A percentile compares a stretch with the other conserved stretches of the same genome.
Conservation (phyloP, 495 filamentous ascomycete genomes). For the Haplographium delicatum region DNA sequence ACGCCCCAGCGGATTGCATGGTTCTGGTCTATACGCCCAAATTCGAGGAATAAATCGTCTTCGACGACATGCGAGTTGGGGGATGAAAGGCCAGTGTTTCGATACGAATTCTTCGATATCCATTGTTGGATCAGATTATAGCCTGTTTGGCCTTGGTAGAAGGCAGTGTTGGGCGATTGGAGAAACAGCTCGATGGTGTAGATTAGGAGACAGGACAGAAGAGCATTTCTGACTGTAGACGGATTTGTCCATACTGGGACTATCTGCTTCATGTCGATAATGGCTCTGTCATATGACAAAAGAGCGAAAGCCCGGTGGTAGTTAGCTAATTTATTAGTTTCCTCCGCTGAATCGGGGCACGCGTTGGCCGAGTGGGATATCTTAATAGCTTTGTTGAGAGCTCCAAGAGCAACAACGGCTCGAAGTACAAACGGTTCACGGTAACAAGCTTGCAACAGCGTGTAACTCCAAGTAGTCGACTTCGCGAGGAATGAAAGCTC, state of each 20-base stretch:
- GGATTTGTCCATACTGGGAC: background rate
- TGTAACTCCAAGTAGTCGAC: conserved; percentile 6
- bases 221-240: background rate
- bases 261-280: conserved; percentile 2
- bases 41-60: conserved; percentile 10
- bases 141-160: conserved; percentile 2
- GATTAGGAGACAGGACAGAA: conserved; percentile 8
- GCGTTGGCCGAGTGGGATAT: background rate
- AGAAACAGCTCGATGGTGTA: conserved; percentile 10
- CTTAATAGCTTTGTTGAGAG: conserved; percentile 8
- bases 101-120: background rate
- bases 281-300: conserved; percentile 6
- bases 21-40: background rate
- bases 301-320: conserved; percentile 10
- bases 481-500: background rate
- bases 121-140: conserved; percentile 6
- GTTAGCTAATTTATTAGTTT: background rate
- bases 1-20: conserved; percentile 8
- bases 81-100: conserved; percentile 1
- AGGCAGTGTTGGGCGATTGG: conserved; percentile 1
- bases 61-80: conserved; percentile 6
- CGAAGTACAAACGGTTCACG: conserved; percentile 7
- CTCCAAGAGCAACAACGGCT: conserved; percentile 7
- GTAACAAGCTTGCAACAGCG: conserved; percentile 5
- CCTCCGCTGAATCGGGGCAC: background rate